Percentiles rank a stretch among this genome's conserved stretches.
These are phyloP conservation scores for Bisporella sp. DNA, from an alignment of 2,329 filamentous ascomycete species.

Conservation along the genomic window DNA sequence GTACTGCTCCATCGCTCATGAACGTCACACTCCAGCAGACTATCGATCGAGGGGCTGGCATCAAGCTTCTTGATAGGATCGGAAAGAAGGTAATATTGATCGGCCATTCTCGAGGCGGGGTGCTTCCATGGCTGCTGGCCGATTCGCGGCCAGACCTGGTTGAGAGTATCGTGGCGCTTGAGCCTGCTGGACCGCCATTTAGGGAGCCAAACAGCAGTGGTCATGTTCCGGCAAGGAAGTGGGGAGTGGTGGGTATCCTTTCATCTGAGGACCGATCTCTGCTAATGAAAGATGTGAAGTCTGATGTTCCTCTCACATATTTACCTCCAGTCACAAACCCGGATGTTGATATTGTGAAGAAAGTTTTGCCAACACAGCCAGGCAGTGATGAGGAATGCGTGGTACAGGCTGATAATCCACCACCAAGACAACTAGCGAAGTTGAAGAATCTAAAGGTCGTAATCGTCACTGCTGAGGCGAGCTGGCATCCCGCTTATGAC, in stretches of 20 bases:
- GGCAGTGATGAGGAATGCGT: conserved; percentile 18
- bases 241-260: conserved; percentile 31
- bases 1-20: conserved; percentile 31
- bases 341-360: conserved; percentile 27
- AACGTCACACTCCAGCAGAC: conserved; percentile 30
- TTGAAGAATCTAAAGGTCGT: conserved; percentile 30
- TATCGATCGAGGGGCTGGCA: conserved; percentile 32
- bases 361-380: conserved; percentile 19
- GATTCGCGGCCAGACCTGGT: conserved; percentile 35
- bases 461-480: conserved; percentile 35
- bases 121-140: conserved; percentile 34
- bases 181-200: conserved; percentile 42
- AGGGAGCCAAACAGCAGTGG: not conserved
- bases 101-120: conserved; percentile 38
- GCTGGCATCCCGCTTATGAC: conserved; percentile 40
- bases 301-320: conserved; percentile 42
- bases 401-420: conserved; percentile 29
- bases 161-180: conserved; percentile 35
- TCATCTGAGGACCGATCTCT: conserved; percentile 35
- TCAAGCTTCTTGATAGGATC: conserved; percentile 23
- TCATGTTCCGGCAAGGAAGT: not conserved
- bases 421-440: conserved; percentile 30
- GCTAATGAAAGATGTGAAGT: conserved; percentile 6
- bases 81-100: conserved; percentile 16
- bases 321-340: conserved; percentile 34